Conservation (phyloP, 441 rosid genomes). For the Gossypium laxum region DNA sequence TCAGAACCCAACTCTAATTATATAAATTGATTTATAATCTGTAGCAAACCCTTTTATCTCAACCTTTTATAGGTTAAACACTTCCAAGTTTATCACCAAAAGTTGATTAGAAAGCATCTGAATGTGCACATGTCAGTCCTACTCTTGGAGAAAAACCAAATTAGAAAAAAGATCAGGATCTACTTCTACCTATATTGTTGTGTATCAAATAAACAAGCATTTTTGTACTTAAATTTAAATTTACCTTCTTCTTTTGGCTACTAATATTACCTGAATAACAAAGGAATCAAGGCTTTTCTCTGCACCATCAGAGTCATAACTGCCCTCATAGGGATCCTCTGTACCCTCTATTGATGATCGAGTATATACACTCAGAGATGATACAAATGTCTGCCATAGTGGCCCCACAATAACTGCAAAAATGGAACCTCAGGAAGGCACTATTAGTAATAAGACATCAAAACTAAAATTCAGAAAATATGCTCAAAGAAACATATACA, state of each 20-base stretch:
- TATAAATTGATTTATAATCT: background rate
- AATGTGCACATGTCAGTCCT: background rate
- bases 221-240: background rate
- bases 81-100: background rate
- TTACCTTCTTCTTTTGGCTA: background rate
- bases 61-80: background rate
- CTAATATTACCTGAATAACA: constrained; percentile 59
- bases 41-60: background rate
- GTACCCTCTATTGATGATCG: constrained; percentile 67
- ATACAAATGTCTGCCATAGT: constrained; percentile 77
- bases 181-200: background rate
- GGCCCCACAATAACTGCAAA: constrained; percentile 70
- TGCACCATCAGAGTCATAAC: constrained; percentile 91
- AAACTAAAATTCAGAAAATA: constrained; percentile 4
- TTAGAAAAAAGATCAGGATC: background rate
- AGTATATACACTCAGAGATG: constrained; percentile 60
- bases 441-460: constrained; percentile 10
- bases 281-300: constrained; percentile 91
- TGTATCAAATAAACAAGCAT: background rate
- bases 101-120: background rate
- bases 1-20: background rate
- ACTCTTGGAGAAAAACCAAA: background rate
- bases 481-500: background rate
- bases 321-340: constrained; percentile 68
- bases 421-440: constrained; percentile 13